Conservation (phyloP, 2,329 filamentous ascomycete species). For the Monascus ruber region DNA sequence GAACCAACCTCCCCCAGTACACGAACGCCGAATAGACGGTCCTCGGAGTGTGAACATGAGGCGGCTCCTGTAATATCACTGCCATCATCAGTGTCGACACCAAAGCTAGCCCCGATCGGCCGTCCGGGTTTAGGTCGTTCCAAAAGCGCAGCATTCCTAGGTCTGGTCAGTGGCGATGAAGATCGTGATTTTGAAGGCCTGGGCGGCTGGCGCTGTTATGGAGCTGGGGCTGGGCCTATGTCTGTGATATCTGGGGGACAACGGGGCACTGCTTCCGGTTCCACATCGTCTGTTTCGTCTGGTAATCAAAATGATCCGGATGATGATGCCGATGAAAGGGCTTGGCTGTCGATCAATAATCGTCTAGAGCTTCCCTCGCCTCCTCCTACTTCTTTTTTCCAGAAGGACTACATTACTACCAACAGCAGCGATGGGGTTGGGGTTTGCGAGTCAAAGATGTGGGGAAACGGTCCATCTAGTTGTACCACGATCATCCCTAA, state of each 20-base stretch:
- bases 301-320: conserved; percentile 6
- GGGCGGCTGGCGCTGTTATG: conserved; percentile 27
- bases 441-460: too few relatives aligned
- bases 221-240: too few relatives aligned
- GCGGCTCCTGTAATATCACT: conserved; percentile 1
- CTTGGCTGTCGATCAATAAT: conserved; percentile 28
- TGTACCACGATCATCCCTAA: conserved; percentile 1
- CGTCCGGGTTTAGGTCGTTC: too few relatives aligned
- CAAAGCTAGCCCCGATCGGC: too few relatives aligned
- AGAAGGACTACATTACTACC: conserved; percentile 3
- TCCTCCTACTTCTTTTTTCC: conserved; percentile 11
- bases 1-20: conserved; percentile 14
- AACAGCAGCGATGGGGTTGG: conserved; percentile 1
- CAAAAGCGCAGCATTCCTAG: conserved; percentile 8
- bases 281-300: conserved; percentile 13
- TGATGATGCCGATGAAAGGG: conserved; percentile 22
- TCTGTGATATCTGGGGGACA: conserved; percentile 2
- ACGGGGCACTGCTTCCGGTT: conserved; percentile 11
- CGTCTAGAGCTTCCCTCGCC: conserved; percentile 26
- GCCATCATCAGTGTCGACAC: too few relatives aligned
- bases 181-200: conserved; percentile 35
- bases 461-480: conserved; percentile 1
- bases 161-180: conserved; percentile 20
- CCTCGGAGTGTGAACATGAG: conserved; percentile 1
- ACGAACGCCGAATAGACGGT: conserved; percentile 10